Evolutionary conservation across 768 basidiomycete species (phyloP), one percentile per base, ranked within the genome.

Genomic region (Phanerodontia chrysosporium): DNA sequence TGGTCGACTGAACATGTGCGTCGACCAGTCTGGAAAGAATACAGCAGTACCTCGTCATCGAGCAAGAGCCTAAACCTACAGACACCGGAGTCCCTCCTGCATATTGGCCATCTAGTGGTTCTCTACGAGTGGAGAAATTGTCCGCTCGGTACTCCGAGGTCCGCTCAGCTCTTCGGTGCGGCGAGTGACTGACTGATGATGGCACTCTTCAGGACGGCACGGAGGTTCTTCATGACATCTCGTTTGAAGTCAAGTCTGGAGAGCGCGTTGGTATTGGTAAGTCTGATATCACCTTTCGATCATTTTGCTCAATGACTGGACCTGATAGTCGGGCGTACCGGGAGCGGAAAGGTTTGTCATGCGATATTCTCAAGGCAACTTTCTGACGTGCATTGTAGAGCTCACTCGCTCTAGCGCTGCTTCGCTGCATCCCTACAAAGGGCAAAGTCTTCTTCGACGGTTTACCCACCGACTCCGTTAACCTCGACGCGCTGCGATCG

Each of bases 51-150:
- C 67, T 84, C 32, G 69, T 74, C 18, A 81, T 83, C 39, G 83
- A 83, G 52, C 81, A 82, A 59, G 84, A 86, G 65, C 75, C 77
- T 0, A 71, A 73, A 52, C 62, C 76, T 0, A 73, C 73, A 0
- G 61, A 69, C 27, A 60, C 70, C 6, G 78, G 78, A 1, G 66
- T 76, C 21, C 85, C 85, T 2, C 83, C 85, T 4, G 84, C 85
- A 0, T 80, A 83, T 57, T 87, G 85, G 85, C 85, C 85, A 4
- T 74, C 84, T 0, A 80, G 80, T 27, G 85, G 85, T 1, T 70
- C 75, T 9, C 70, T 86, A n/a, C 64, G 69, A 2, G 78, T 83
- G 1, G 78, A 85, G 59, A 74, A 79, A 30, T 69, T 86, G 4
- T 79, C 75, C 16, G 84, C 85, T 0, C 69, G 74, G 42, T 83